phyloP scores from a whole-genome alignment of 805 yeast species.

The Torulaspora gathmanii region DNA sequence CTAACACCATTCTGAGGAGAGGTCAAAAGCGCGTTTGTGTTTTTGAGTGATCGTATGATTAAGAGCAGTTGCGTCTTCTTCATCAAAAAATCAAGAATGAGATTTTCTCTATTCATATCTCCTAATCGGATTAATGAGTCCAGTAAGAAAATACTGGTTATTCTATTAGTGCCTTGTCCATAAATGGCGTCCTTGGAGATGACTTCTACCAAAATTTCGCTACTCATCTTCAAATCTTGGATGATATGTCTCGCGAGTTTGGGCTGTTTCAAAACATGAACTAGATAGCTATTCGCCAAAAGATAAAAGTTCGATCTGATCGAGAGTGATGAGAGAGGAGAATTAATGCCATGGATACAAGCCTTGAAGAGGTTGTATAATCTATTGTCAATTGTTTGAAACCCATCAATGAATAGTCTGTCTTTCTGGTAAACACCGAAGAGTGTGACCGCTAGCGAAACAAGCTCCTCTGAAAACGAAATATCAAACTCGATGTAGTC shows the following conservation, averaged over 20 bases:
- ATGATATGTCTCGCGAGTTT: conserved; percentile 45
- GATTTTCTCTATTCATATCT: conserved; percentile 45
- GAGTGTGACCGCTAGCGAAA: conserved; percentile 67
- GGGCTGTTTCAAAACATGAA: conserved; percentile 43
- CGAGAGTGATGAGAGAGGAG: conserved; percentile 60
- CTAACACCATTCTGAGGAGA: conserved; percentile 39
- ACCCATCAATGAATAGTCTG: conserved; percentile 31
- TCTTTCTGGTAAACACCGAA: conserved; percentile 58
- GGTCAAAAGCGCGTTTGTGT: conserved; percentile 60
- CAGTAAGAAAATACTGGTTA: conserved; percentile 69
- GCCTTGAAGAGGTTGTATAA: conserved; percentile 67
- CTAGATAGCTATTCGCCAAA: conserved; percentile 60
- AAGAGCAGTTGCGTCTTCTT: conserved; percentile 61
- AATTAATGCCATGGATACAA: conserved; percentile 65
- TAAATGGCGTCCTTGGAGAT: conserved; percentile 74
- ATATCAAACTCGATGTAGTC: conserved; percentile 66
- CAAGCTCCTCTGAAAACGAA: conserved; percentile 66
- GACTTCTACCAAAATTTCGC: conserved; percentile 59
- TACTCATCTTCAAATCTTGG: conserved; percentile 50
- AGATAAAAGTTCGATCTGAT: conserved; percentile 79
- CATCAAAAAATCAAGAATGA: conserved; percentile 56
- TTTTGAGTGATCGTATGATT: conserved; percentile 60
- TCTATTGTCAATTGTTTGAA: conserved; percentile 46
- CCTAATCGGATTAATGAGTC: conserved; percentile 61
- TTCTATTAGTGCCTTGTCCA: conserved; percentile 71